Percentiles rank a stretch among this genome's conserved stretches.
Evolutionary conservation across 2,329 filamentous ascomycete genomes (phyloP).

Genomic region (Venturiaceae sp.): DNA sequence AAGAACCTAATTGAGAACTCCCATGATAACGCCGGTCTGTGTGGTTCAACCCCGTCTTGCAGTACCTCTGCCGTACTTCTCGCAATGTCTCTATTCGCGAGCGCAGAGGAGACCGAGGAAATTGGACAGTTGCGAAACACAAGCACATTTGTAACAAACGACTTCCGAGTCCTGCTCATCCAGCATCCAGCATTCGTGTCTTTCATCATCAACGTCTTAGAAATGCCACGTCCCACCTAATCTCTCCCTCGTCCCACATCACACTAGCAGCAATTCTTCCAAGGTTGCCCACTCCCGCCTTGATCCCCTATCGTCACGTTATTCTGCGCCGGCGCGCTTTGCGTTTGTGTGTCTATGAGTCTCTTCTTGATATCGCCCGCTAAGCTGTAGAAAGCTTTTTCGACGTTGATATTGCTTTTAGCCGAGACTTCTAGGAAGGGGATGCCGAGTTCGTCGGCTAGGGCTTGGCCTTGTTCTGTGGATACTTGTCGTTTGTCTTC

Average conservation of each 20-base stretch:
- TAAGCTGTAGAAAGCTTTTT: conserved; percentile 94
- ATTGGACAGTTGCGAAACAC: too few species aligned
- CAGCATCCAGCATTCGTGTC: not conserved
- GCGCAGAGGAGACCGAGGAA: too few species aligned
- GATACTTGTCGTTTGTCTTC: conserved; percentile 96
- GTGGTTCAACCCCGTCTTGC: too few species aligned
- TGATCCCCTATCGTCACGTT: conserved; percentile 1
- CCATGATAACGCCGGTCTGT: not conserved
- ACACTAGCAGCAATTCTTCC: conserved; percentile 9
- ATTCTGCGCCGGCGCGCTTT: not conserved
- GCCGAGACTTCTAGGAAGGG: conserved; percentile 98
- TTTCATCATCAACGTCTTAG: not conserved
- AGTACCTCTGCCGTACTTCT: too few species aligned
- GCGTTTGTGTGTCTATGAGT: conserved; percentile 67
- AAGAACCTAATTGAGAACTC: not conserved
- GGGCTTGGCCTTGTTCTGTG: conserved; percentile 82
- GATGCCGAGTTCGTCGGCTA: conserved; percentile 92
- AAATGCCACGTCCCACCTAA: not conserved
- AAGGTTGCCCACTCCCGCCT: not conserved
- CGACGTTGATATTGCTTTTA: conserved; percentile 99
- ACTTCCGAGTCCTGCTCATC: not conserved
- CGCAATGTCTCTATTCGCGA: too few species aligned
- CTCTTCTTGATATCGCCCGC: conserved; percentile 97
- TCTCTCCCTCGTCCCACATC: too few species aligned
- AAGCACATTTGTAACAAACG: too few species aligned